phyloP scores from a whole-genome alignment of 768 basidiomycete genomes.

The Leccinum variicolor region DNA sequence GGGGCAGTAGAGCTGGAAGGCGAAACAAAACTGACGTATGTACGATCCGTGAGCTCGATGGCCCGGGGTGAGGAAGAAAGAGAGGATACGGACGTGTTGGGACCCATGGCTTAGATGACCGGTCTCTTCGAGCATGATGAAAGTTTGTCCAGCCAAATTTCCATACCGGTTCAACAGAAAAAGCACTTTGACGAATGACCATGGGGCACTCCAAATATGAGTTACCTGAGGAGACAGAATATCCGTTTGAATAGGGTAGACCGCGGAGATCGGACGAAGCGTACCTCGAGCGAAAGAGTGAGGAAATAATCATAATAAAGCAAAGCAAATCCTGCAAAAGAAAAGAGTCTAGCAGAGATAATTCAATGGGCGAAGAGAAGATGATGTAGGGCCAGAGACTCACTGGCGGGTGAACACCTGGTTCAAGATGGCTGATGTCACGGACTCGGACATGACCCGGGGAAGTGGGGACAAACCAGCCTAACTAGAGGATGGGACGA shows the following conservation, averaged over 20 bases:
- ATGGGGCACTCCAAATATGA: conserved; percentile 16
- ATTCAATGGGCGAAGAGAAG: neutral
- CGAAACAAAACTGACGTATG: conserved; percentile 14
- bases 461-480: neutral
- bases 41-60: neutral
- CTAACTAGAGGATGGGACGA: neutral
- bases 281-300: conserved; percentile 26
- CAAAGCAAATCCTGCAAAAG: conserved; percentile 18
- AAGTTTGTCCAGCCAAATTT: conserved; percentile 17
- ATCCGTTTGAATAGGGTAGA: neutral
- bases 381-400: neutral
- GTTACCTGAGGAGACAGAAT: conserved; percentile 8
- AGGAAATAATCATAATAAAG: conserved; percentile 27
- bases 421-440: neutral
- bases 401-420: conserved; percentile 19
- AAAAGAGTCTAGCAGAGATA: neutral
- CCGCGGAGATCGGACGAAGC: neutral
- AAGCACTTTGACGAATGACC: conserved; percentile 10
- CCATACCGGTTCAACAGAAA: conserved; percentile 18
- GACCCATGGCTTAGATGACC: conserved; percentile 18
- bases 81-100: conserved; percentile 3
- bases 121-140: conserved; percentile 20
- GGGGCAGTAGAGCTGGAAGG: neutral
- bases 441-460: conserved; percentile 7
- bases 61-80: neutral